Percentiles rank a stretch among this genome's conserved stretches.
Conservation (phyloP, 805 yeast species). For the Wickerhamomyces pijperi region DNA sequence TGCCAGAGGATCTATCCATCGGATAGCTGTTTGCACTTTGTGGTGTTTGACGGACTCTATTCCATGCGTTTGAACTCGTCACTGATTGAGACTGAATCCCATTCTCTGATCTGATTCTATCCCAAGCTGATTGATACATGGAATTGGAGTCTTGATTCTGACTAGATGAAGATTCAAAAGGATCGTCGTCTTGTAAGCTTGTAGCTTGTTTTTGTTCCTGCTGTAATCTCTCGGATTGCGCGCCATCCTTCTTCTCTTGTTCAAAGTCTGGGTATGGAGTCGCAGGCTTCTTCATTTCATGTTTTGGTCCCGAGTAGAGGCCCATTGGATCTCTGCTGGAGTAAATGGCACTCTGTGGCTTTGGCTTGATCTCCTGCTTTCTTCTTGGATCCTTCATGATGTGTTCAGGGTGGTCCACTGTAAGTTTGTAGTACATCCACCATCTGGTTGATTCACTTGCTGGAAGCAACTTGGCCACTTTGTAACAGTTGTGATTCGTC, state of each 20-base stretch:
- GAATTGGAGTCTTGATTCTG: not conserved
- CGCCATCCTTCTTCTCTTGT: slow-evolving; percentile 2
- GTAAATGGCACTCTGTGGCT: slow-evolving; percentile 14
- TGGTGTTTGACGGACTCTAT: slow-evolving; percentile 4
- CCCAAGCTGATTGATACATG: slow-evolving; percentile 24
- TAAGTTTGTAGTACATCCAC: slow-evolving; percentile 40
- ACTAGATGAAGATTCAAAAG: slow-evolving; percentile 11
- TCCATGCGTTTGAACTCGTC: slow-evolving; percentile 7
- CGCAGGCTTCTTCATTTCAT: slow-evolving; percentile 10
- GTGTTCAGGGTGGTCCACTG: slow-evolving; percentile 39
- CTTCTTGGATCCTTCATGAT: slow-evolving; percentile 46
- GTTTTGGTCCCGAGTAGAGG: slow-evolving; percentile 23
- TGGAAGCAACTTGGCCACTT: slow-evolving; percentile 18
- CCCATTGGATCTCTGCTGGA: slow-evolving; percentile 28
- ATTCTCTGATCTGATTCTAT: slow-evolving; percentile 21
- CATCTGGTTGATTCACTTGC: slow-evolving; percentile 28
- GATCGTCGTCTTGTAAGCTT: slow-evolving; percentile 10
- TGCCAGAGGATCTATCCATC: not conserved
- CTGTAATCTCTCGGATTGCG: slow-evolving; percentile 1
- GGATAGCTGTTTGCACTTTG: slow-evolving; percentile 9
- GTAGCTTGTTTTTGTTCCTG: no score
- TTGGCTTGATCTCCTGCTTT: slow-evolving; percentile 18
- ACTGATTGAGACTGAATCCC: slow-evolving; percentile 7
- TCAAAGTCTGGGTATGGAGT: not conserved
- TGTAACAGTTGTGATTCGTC: slow-evolving; percentile 20